phyloP scores from a whole-genome alignment of 2,329 filamentous ascomycete species.

The Simplicillium aogashimaense region DNA sequence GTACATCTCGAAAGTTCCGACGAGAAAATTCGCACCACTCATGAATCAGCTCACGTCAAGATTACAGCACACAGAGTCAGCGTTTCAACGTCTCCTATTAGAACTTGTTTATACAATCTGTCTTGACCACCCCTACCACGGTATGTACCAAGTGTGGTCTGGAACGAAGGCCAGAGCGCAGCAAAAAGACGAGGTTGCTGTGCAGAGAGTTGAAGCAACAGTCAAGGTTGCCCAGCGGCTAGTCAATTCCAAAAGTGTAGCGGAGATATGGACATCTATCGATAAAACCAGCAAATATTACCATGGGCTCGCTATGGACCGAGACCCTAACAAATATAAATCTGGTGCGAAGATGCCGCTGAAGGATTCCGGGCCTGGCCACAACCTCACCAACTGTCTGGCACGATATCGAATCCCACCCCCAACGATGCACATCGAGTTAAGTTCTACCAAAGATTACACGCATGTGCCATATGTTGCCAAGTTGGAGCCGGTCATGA shows the following conservation, averaged over 20 bases:
- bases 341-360: conserved; percentile 54
- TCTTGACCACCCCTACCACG: conserved; percentile 87
- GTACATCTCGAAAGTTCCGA: conserved; percentile 66
- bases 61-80: conserved; percentile 57
- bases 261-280: conserved; percentile 57
- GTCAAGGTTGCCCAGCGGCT: conserved; percentile 56
- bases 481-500: conserved; percentile 65
- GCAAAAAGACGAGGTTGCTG: conserved; percentile 62
- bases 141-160: conserved; percentile 94
- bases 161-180: conserved; percentile 60
- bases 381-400: conserved; percentile 52
- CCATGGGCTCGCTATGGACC: conserved; percentile 54
- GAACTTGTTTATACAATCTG: conserved; percentile 75
- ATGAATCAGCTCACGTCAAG: conserved; percentile 98
- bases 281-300: conserved; percentile 63
- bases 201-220: conserved; percentile 66
- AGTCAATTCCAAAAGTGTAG: conserved; percentile 37
- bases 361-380: conserved; percentile 53
- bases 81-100: conserved; percentile 70
- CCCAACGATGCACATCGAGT: conserved; percentile 75
- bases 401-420: conserved; percentile 66
- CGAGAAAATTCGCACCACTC: conserved; percentile 80
- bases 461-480: conserved; percentile 62
- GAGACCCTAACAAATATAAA: conserved; percentile 56
- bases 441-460: conserved; percentile 68